Percentiles rank a stretch among this genome's conserved stretches.
Evolutionary conservation across 2,329 filamentous ascomycete genomes (phyloP).

Genomic region (Helotiales sp.): DNA sequence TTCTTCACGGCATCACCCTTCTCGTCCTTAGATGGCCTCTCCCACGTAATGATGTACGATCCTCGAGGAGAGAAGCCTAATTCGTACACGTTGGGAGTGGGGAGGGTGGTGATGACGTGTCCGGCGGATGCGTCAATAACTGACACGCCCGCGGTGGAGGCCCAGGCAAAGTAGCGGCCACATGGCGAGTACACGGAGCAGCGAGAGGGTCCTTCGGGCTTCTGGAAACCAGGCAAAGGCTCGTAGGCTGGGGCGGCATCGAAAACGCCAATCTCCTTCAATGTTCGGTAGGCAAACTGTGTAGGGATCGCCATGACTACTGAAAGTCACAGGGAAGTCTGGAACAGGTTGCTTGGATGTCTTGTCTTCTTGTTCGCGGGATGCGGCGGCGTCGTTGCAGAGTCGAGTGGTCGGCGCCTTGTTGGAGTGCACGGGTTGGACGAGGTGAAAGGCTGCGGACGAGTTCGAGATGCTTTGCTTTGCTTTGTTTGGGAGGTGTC

Average conservation of each 20-base stretch:
- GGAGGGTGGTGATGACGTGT: conserved; percentile 73
- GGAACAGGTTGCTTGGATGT: conserved; percentile 33
- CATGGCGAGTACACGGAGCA: conserved; percentile 96
- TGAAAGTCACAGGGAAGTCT: conserved; percentile 70
- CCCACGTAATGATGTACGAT: conserved; percentile 95
- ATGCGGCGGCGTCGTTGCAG: conserved; percentile 16
- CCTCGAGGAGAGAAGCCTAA: conserved; percentile 91
- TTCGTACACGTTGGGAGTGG: conserved; percentile 87
- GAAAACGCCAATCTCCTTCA: conserved; percentile 93
- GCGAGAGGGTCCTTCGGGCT: conserved; percentile 91
- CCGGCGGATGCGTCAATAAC: conserved; percentile 83
- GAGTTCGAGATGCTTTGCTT: conserved; percentile 21
- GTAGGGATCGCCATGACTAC: conserved; percentile 92
- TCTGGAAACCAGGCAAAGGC: conserved; percentile 79
- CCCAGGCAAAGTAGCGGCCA: conserved; percentile 95
- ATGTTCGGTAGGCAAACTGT: conserved; percentile 96
- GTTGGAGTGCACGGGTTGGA: not conserved
- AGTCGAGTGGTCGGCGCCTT: conserved; percentile 31
- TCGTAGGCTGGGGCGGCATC: conserved; percentile 90
- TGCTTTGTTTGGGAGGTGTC: conserved; percentile 26
- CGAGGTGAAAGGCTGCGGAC: conserved; percentile 1
- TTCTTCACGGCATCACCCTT: conserved; percentile 94
- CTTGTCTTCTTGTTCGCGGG: conserved; percentile 37
- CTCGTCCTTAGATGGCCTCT: conserved; percentile 90
- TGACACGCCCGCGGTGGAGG: conserved; percentile 82